Conservation (phyloP, 2,329 filamentous ascomycete genomes). For the Alternaria brassicicola region DNA sequence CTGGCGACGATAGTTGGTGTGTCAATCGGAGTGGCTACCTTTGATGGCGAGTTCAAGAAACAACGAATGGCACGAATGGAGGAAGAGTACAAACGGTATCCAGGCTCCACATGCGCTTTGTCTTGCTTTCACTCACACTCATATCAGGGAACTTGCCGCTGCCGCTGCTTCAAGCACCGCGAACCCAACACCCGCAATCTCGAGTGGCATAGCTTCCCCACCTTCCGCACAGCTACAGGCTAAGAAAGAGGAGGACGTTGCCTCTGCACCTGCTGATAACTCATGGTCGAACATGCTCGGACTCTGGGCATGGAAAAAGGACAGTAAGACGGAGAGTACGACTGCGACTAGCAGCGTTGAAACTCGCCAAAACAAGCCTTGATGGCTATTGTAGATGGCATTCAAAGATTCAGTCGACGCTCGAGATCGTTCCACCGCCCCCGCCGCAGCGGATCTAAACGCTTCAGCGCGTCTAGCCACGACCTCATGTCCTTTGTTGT, state of each 20-base stretch:
- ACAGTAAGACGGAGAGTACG: slow-evolving; percentile 55
- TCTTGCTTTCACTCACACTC: slow-evolving; percentile 17
- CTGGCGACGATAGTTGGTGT: slow-evolving; percentile 41
- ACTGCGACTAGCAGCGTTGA: slow-evolving; percentile 65
- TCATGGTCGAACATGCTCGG: slow-evolving; percentile 40
- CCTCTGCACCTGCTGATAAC: slow-evolving; percentile 13
- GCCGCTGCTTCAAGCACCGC: slow-evolving; percentile 25
- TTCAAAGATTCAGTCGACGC: slow-evolving; percentile 51
- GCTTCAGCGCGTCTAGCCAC: slow-evolving; percentile 68
- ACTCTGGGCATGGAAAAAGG: slow-evolving; percentile 43
- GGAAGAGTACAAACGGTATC: slow-evolving; percentile 44
- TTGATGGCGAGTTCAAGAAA: slow-evolving; percentile 44
- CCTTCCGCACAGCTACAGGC: slow-evolving; percentile 14
- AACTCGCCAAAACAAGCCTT: slow-evolving; percentile 58
- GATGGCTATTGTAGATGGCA: slow-evolving; percentile 50
- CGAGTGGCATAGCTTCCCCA: slow-evolving; percentile 17
- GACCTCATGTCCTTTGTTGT: slow-evolving; percentile 54
- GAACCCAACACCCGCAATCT: slow-evolving; percentile 20
- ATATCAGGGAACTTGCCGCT: slow-evolving; percentile 33
- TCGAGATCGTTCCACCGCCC: slow-evolving; percentile 79
- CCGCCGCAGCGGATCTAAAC: slow-evolving; percentile 74
- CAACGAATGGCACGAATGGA: slow-evolving; percentile 39
- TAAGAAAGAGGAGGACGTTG: slow-evolving; percentile 16
- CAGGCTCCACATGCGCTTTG: not conserved
- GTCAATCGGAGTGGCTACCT: slow-evolving; percentile 42